These are phyloP conservation scores for Peronospora destructor DNA, from an alignment of 352 stramenopile genomes.

Conservation along the genomic window DNA sequence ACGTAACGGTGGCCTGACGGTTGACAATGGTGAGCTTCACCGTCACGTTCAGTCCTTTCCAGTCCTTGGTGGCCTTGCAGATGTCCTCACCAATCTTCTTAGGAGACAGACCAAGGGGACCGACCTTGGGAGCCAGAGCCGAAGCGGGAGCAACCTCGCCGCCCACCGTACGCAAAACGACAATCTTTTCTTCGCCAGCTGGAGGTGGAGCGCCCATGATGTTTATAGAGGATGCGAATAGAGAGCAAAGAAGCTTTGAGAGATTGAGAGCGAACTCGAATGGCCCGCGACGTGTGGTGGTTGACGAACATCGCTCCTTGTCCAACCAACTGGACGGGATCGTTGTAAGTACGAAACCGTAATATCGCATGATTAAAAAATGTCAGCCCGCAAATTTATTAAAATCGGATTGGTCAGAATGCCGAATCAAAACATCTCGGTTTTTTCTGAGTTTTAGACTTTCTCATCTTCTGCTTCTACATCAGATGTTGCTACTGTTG, in stretches of 20 bases:
- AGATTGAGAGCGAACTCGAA: constrained; percentile 36
- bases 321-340: constrained; percentile 24
- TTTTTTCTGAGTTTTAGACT: too few relatives aligned
- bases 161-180: constrained; percentile 98
- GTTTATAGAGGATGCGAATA: constrained; percentile 85
- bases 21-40: constrained; percentile 99
- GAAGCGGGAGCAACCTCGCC: constrained; percentile 98
- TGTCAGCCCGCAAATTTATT: too few relatives aligned
- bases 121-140: constrained; percentile 98
- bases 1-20: constrained; percentile 93
- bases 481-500: too few relatives aligned
- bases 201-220: constrained; percentile 85
- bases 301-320: constrained; percentile 18
- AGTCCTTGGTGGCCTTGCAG: constrained; percentile 98
- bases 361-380: not conserved
- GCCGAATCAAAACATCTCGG: too few relatives aligned
- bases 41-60: constrained; percentile 99
- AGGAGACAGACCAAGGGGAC: constrained; percentile 98
- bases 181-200: constrained; percentile 86
- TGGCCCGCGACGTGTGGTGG: constrained; percentile 2
- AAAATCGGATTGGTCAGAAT: too few relatives aligned
- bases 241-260: constrained; percentile 24
- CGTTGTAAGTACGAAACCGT: constrained; percentile 19
- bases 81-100: constrained; percentile 99
- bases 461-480: too few relatives aligned